Evolutionary conservation across 768 basidiomycete genomes (phyloP), one percentile per base, ranked within the genome.

Genomic region (Pleurotus pulmonarius): DNA sequence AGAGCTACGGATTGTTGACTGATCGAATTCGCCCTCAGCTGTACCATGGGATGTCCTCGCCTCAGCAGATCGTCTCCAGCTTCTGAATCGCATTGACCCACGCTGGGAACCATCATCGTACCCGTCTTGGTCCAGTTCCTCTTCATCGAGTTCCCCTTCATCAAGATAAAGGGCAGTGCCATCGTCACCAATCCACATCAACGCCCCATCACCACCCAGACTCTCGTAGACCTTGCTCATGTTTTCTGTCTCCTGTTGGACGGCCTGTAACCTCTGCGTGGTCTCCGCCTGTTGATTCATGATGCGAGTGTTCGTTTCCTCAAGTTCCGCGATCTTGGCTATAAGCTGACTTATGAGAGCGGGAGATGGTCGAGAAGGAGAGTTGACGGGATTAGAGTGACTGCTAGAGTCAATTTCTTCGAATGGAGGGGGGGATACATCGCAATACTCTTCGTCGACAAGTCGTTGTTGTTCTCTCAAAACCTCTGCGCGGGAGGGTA

Each of bases 291-390:
- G 90, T 59, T 88, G 83, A 56, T 77, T 72, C 18, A 82, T 73
- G 41, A 93, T 90, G 55, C 81, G 79, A 5, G 72, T 59, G 61
- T 93, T 93, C 2, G 88, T 81, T 39, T 84, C 79, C 63, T 93
- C 89, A 1, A 93, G 76, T 65, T 93, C 90, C 46, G 79, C 75
- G 49, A 93, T 88, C 71, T 93, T 93, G 13, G 72, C 65, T 43
- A 92, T 70, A 5, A 93, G 80, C 65, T 90, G 86, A 8, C 83
- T 74, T n/a, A 92, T 80, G 52, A 93, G 75, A 60, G 69, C 73
- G 60, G 76, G 82, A 68, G 86, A 79, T 58, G 60, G 76, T 60
- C 58, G 76, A 65, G 43, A 74, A 68, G 58, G 75, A 71, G 67
- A 73, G 68, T 65, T 20, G 15, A 3, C 37, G 11, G 22, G 41